Percentiles rank a stretch among this genome's conserved stretches.
Conservation (phyloP, 768 basidiomycete genomes). For the Trametes cingulata region DNA sequence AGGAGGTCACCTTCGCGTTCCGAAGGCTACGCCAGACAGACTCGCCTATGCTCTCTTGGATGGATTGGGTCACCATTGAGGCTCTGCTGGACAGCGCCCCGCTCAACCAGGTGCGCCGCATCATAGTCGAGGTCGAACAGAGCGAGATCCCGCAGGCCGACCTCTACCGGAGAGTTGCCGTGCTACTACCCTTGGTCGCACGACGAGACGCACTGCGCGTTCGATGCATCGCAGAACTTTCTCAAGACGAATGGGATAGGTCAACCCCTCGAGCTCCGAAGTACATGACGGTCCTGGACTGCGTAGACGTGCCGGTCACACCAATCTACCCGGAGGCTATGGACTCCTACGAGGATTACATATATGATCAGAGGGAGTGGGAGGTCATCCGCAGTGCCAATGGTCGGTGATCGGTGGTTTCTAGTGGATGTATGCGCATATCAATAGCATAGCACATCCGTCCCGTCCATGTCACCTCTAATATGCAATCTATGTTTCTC, state of each 20-base stretch:
- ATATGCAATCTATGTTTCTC: too few relatives aligned
- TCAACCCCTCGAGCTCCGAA: background rate
- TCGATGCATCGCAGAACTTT: background rate
- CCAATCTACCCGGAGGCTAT: background rate
- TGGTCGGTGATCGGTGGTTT: too few relatives aligned
- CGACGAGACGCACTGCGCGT: background rate
- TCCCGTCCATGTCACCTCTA: too few relatives aligned
- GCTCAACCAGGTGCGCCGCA: background rate
- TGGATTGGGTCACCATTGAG: background rate
- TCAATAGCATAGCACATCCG: too few relatives aligned
- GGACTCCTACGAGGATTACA: too few relatives aligned
- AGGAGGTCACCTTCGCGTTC: constrained; percentile 1
- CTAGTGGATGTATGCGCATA: too few relatives aligned
- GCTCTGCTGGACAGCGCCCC: background rate
- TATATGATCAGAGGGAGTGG: too few relatives aligned
- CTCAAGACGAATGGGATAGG: background rate
- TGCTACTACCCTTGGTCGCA: background rate
- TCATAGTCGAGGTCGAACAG: background rate
- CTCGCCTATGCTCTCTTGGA: background rate
- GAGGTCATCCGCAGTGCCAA: too few relatives aligned
- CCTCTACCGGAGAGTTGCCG: background rate
- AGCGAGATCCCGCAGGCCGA: background rate
- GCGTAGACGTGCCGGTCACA: background rate
- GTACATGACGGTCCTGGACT: constrained; percentile 3
- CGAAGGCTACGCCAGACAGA: background rate